Conservation (phyloP, 106 monocot genomes). For the Dendrobium catenatum region DNA sequence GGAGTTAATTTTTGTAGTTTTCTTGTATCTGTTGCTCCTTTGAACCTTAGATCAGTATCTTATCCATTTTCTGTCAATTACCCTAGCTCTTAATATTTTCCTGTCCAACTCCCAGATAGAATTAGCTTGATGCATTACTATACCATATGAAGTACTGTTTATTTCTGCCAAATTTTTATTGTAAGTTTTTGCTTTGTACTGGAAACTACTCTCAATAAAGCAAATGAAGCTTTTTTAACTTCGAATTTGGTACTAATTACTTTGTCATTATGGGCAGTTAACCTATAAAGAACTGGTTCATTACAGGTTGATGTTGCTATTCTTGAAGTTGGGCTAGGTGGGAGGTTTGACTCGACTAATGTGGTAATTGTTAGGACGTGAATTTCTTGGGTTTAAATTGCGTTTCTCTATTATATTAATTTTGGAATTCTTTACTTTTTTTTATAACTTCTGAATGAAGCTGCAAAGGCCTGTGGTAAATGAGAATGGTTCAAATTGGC, state of each 20-base stretch:
- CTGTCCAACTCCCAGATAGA: background rate
- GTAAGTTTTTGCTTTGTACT: background rate
- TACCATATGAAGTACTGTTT: background rate
- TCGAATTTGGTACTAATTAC: background rate
- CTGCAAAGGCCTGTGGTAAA: background rate
- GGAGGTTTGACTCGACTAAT: slow-evolving; percentile 76
- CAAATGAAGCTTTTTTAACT: background rate
- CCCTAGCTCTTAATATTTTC: background rate
- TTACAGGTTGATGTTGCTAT: slow-evolving; percentile 95
- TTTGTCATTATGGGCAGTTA: slow-evolving; percentile 1
- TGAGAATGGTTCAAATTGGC: background rate
- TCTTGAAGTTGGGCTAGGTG: slow-evolving; percentile 90
- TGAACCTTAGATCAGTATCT: background rate
- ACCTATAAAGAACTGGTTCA: slow-evolving; percentile 1
- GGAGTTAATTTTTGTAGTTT: background rate
- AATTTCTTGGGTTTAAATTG: background rate
- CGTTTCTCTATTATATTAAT: background rate
- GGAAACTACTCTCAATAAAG: background rate
- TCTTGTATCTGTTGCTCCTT: background rate
- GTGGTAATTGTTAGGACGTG: slow-evolving; percentile 40
- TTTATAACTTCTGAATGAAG: background rate
- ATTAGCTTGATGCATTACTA: background rate
- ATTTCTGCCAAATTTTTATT: background rate
- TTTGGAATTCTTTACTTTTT: slow-evolving; percentile 1
- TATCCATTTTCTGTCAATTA: background rate